These are phyloP conservation scores for Termitomyces sp. DNA, from an alignment of 768 basidiomycete species.

Conservation along the genomic window DNA sequence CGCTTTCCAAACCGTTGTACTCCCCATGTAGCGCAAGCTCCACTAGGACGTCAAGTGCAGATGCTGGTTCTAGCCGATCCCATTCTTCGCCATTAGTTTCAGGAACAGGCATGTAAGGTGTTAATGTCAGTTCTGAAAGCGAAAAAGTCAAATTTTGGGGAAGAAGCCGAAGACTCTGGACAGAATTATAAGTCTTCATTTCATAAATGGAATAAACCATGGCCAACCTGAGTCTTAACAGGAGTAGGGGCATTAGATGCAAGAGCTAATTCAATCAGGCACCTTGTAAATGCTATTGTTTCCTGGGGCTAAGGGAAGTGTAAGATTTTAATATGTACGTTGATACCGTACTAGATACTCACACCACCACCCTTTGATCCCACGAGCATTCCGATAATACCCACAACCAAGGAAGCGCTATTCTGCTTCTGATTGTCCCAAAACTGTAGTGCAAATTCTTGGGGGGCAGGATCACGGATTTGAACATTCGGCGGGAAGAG, in stretches of 20 bases:
- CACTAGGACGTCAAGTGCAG: slow-evolving; percentile 78
- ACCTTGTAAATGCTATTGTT: slow-evolving; percentile 55
- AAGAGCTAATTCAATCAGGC: slow-evolving; percentile 81
- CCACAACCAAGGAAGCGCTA: slow-evolving; percentile 75
- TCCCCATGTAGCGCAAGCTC: slow-evolving; percentile 85
- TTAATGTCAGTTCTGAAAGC: slow-evolving; percentile 60
- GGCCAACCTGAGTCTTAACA: slow-evolving; percentile 77
- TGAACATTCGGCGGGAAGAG: slow-evolving; percentile 65
- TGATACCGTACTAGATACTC: slow-evolving; percentile 18
- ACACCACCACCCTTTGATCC: slow-evolving; percentile 64
- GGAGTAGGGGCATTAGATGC: slow-evolving; percentile 90
- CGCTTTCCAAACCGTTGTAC: slow-evolving; percentile 63
- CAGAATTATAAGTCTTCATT: slow-evolving; percentile 2
- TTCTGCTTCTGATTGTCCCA: slow-evolving; percentile 91
- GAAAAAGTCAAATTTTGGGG: slow-evolving; percentile 49
- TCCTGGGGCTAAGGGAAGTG: slow-evolving; percentile 43
- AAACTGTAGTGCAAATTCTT: slow-evolving; percentile 92
- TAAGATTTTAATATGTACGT: slow-evolving; percentile 1
- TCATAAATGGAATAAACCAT: not conserved
- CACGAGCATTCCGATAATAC: slow-evolving; percentile 82
- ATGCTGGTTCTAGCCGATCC: slow-evolving; percentile 78
- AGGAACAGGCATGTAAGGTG: slow-evolving; percentile 71
- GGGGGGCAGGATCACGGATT: slow-evolving; percentile 55
- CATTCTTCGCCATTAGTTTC: slow-evolving; percentile 89
- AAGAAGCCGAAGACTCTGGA: slow-evolving; percentile 40